These are phyloP conservation scores for Lichtheimia ornata DNA, from an alignment of 371 early-diverging fungal genomes.

Conservation along the genomic window DNA sequence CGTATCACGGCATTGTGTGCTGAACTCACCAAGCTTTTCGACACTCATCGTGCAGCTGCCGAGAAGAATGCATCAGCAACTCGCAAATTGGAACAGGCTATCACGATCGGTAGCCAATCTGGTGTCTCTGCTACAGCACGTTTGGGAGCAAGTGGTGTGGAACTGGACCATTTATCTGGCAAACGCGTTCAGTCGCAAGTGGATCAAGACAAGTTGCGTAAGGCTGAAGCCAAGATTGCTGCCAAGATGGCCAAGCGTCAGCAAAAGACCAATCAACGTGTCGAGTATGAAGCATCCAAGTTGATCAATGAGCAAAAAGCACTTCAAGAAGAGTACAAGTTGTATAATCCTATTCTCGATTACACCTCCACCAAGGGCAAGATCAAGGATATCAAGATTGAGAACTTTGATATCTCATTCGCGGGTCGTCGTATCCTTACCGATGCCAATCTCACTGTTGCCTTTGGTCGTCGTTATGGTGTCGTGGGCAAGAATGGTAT, in stretches of 20 bases:
- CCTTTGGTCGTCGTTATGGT: constrained; percentile 92
- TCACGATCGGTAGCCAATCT: constrained; percentile 59
- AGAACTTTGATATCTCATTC: constrained; percentile 95
- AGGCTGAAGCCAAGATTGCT: constrained; percentile 92
- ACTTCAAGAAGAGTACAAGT: constrained; percentile 67
- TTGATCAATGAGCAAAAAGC: constrained; percentile 74
- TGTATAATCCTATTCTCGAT: constrained; percentile 83
- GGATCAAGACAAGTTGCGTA: constrained; percentile 86
- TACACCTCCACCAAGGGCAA: constrained; percentile 83
- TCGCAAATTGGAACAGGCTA: constrained; percentile 57
- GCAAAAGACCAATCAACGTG: constrained; percentile 57
- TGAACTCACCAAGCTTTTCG: constrained; percentile 57
- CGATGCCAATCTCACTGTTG: constrained; percentile 80
- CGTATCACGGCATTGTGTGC: constrained; percentile 67
- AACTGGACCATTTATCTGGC: constrained; percentile 69
- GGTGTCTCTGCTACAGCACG: constrained; percentile 59
- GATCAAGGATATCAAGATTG: constrained; percentile 93
- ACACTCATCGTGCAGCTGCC: constrained; percentile 11
- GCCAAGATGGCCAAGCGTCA: constrained; percentile 88
- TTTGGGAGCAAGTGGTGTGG: constrained; percentile 47
- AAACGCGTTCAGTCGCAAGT: constrained; percentile 83
- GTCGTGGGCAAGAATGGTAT: constrained; percentile 99
- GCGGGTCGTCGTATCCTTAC: constrained; percentile 93
- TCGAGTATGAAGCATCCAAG: constrained; percentile 77
- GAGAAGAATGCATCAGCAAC: neutral